These are phyloP conservation scores for Microsporum ferrugineum DNA, from an alignment of 2,329 filamentous ascomycete genomes.

Conservation along the genomic window DNA sequence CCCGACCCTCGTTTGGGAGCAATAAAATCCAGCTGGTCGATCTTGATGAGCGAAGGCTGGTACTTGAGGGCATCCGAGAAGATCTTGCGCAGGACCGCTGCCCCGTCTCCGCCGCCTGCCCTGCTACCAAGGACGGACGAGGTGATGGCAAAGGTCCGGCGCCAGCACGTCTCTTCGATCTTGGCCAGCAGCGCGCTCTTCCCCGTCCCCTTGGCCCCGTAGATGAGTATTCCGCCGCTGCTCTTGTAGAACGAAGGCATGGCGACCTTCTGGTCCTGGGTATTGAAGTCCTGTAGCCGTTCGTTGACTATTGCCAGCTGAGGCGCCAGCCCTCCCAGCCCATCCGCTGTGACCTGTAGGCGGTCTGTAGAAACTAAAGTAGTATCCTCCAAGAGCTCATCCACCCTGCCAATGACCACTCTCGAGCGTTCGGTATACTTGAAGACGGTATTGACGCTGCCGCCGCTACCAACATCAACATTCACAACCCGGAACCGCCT, in stretches of 20 bases:
- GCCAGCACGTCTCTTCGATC: constrained; percentile 59
- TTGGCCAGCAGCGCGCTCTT: constrained; percentile 64
- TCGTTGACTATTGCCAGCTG: constrained; percentile 57
- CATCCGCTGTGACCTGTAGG: constrained; percentile 30
- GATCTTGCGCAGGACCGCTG: constrained; percentile 49
- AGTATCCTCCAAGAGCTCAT: constrained; percentile 11
- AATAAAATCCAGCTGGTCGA: constrained; percentile 65
- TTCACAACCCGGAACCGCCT: constrained; percentile 51
- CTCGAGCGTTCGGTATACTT: constrained; percentile 26
- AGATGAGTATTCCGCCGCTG: constrained; percentile 55
- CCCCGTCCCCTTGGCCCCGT: constrained; percentile 74
- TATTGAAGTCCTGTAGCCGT: constrained; percentile 48
- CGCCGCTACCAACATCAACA: constrained; percentile 43
- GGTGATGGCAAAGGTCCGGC: constrained; percentile 46
- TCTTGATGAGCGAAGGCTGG: constrained; percentile 65
- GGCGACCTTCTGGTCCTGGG: constrained; percentile 18
- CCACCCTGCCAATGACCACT: constrained; percentile 23
- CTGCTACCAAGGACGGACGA: constrained; percentile 25
- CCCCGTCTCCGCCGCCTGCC: constrained; percentile 32
- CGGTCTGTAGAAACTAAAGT: constrained; percentile 6
- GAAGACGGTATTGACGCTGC: constrained; percentile 29
- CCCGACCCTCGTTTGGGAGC: constrained; percentile 46
- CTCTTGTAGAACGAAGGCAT: constrained; percentile 34
- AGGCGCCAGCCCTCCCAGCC: constrained; percentile 56
- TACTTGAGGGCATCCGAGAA: constrained; percentile 58